Evolutionary conservation across 1,284 basidiomycete genomes (phyloP).

Genomic region (Ustilago curta): DNA sequence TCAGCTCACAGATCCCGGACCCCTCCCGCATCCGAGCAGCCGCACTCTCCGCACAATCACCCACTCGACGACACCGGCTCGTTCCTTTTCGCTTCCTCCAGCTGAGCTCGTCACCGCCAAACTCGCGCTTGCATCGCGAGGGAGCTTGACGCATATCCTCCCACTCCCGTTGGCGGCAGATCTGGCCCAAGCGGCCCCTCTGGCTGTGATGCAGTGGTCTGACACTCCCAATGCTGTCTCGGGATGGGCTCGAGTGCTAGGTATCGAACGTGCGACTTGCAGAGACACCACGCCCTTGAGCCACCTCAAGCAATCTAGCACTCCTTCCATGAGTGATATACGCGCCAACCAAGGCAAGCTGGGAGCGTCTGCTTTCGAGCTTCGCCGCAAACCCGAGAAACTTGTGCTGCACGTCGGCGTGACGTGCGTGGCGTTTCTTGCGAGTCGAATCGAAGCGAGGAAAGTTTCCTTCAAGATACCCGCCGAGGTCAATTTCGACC

Average conservation of each 20-base stretch:
- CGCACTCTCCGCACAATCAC: background rate
- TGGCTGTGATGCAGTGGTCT: constrained; percentile 51
- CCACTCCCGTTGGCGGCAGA: constrained; percentile 42
- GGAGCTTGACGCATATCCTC: constrained; percentile 44
- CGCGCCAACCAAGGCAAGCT: background rate
- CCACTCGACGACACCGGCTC: constrained; percentile 5
- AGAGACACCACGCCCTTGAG: constrained; percentile 19
- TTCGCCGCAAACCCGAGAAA: constrained; percentile 16
- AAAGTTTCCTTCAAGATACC: constrained; percentile 33
- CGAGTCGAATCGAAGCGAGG: constrained; percentile 40
- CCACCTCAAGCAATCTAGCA: constrained; percentile 15
- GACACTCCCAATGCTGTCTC: constrained; percentile 52
- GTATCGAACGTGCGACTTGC: constrained; percentile 41
- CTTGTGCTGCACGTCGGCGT: constrained; percentile 40
- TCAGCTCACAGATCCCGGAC: constrained; percentile 35
- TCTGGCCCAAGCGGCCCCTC: constrained; percentile 25
- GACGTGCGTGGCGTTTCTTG: constrained; percentile 41
- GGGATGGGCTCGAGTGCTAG: constrained; percentile 49
- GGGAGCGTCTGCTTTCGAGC: constrained; percentile 1
- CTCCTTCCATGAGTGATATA: background rate
- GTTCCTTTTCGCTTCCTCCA: constrained; percentile 17
- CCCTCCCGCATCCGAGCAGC: constrained; percentile 6
- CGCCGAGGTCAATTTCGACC: constrained; percentile 26
- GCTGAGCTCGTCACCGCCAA: constrained; percentile 34
- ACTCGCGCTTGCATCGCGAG: constrained; percentile 41